phyloP scores from a whole-genome alignment of 2,329 filamentous ascomycete species.

The Pseudogymnoascus sp. region DNA sequence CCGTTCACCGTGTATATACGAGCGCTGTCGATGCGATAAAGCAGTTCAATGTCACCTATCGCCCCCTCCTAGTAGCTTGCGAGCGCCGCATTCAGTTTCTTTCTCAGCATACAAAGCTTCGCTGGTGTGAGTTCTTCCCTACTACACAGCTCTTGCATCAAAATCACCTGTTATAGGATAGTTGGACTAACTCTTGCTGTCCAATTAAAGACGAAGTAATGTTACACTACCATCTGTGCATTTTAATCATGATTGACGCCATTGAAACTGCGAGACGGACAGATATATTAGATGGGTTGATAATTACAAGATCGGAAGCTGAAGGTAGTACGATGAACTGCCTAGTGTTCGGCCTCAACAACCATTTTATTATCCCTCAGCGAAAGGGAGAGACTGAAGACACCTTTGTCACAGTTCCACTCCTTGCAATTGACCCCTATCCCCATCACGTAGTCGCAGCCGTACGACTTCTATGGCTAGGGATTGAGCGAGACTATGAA shows the following conservation, averaged over 20 bases:
- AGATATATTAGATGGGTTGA: slow-evolving; percentile 21
- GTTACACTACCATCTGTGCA: slow-evolving; percentile 25
- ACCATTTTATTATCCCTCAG: slow-evolving; percentile 19
- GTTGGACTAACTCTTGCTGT: background rate
- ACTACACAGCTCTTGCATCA: background rate
- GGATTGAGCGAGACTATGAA: slow-evolving; percentile 21
- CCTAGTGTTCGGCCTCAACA: slow-evolving; percentile 24
- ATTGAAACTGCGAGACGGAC: slow-evolving; percentile 22
- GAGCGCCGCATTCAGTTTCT: slow-evolving; percentile 26
- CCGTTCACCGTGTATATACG: slow-evolving; percentile 21
- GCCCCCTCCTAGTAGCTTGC: slow-evolving; percentile 22
- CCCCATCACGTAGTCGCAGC: slow-evolving; percentile 26
- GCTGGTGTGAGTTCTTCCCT: slow-evolving; percentile 24
- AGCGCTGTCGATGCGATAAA: slow-evolving; percentile 22
- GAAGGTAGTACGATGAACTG: slow-evolving; percentile 23
- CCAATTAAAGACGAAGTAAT: slow-evolving; percentile 21
- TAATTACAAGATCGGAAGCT: slow-evolving; percentile 19
- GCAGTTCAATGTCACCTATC: slow-evolving; percentile 24
- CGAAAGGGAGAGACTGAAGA: background rate
- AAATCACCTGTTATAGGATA: no score
- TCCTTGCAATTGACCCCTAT: slow-evolving; percentile 27
- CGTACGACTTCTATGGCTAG: slow-evolving; percentile 24
- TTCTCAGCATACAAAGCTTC: slow-evolving; percentile 24
- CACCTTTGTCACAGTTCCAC: slow-evolving; percentile 16
- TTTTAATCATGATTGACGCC: slow-evolving; percentile 23